Evolutionary conservation across 2,329 filamentous ascomycete species (phyloP), one percentile per base, ranked within the genome.

Genomic region (Basipetospora chlamydospora): DNA sequence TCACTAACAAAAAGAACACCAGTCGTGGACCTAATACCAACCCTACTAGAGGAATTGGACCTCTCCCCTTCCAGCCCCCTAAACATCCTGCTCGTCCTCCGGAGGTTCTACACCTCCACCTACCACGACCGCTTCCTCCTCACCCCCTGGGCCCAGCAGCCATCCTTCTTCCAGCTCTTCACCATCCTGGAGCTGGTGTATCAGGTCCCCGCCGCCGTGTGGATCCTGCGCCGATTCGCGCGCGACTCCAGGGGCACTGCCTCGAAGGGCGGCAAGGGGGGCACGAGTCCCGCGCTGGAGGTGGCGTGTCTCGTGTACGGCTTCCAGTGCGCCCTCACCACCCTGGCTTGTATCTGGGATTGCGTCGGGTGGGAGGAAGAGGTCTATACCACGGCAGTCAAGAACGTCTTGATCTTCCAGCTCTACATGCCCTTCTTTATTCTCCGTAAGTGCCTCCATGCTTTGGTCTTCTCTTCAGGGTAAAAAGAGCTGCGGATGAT

Each of bases 51-150:
- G 2, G 53, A 50, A 34, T 58, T 73, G 31, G 68, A 61, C 51
- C 47, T 53, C 3, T 40, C 55, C 0, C 46, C 57, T 1, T 54
- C 49, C 4, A 49, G 60, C 0, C 68, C 68, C 1, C 53, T 73
- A 6, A 61, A 69, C 49, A 56, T 62, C 43, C 54, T 72, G 31
- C 50, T 59, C 42, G 39, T 52, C 25, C 47, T 72, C 39, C 63
- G 66, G 40, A 41, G 53, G 3, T 60, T 56, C 46, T 73, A 73
- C 52, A 51, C 65, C 29, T 41, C 49, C 25, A 53, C 54, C 9
- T 66, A 65, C 45, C 66, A 67, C 39, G 70, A 75, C 50, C 69
- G 67, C 6, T 67, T 70, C 53, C 64, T 68, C 48, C 50, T 55
- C 26, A 46, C 54, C 22, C 47, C 58, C 25, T 51, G 53, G 8